phyloP scores from a whole-genome alignment of 495 filamentous ascomycete genomes.

The Cryomyces minteri region DNA sequence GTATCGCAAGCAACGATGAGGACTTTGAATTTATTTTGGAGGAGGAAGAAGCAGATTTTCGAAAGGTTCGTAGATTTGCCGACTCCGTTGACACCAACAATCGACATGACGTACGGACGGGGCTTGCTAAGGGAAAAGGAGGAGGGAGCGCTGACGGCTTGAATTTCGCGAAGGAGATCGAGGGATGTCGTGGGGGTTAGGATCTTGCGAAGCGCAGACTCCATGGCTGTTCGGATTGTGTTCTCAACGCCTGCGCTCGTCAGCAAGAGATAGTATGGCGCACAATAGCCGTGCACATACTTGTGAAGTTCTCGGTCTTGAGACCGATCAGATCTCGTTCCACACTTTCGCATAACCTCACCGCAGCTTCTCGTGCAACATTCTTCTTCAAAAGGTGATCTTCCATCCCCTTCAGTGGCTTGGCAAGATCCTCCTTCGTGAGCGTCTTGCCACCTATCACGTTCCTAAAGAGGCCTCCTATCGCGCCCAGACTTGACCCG shows the following conservation, averaged over 20 bases:
- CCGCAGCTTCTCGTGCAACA: constrained; percentile 82
- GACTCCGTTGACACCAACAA: constrained; percentile 95
- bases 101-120: constrained; percentile 88
- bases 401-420: constrained; percentile 88
- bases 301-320: constrained; percentile 86
- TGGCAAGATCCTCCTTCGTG: constrained; percentile 71
- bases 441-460: constrained; percentile 86
- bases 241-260: constrained; percentile 43
- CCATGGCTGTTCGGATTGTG: constrained; percentile 67
- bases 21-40: constrained; percentile 94
- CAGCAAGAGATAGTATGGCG: not conserved
- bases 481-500: constrained; percentile 55
- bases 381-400: constrained; percentile 92
- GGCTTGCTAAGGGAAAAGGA: constrained; percentile 32
- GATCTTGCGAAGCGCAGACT: constrained; percentile 79
- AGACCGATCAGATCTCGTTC: constrained; percentile 75
- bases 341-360: constrained; percentile 80
- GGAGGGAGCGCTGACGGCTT: constrained; percentile 48
- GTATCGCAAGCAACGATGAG: constrained; percentile 92
- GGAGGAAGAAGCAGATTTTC: constrained; percentile 92
- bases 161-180: constrained; percentile 85
- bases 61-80: constrained; percentile 94
- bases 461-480: constrained; percentile 78
- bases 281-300: constrained; percentile 23
- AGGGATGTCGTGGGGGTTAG: constrained; percentile 88